Base-by-base conservation (phyloP, 2,329 filamentous ascomycete genomes). In the Cordyceps javanica region DNA sequence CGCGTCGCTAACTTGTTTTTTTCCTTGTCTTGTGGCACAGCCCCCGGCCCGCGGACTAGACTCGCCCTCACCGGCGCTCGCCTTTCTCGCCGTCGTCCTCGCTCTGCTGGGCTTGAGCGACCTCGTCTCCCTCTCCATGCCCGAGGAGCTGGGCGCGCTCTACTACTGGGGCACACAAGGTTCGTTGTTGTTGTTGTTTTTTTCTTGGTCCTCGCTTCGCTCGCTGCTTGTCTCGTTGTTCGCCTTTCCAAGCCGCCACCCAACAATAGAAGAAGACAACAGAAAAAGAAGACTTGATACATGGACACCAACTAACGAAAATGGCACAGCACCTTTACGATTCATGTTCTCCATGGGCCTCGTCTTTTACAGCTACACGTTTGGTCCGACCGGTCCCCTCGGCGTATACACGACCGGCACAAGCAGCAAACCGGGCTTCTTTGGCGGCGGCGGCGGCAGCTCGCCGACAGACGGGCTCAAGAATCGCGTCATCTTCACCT, bases 401-500 rank as follows among this genome's bases (percentile, higher is more conserved):
- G 81, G 76, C 67, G 66, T 66, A 63, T 42, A 61, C 48, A 50
- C 66, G 21, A 63, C 67, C 41, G 55, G 64, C 48, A 14, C 62
- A 60, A 48, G 59, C 61, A 65, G 65, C 54, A 74, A 72, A 58
- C 68, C 71, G 14, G 59, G 66, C 28, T 74, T 75, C 61, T 60
- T 44, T 44, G 45, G 44, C 13, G 62, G 68, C 53, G 70, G 73
- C 34, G 51, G 70, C 50, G 66, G n/a, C n/a, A n/a, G 70, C 67
- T 80, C 72, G 79, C 85, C 73, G 61, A 77, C 83, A 51, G 87
- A 91, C 61, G 81, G 82, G 25, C 72, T 96, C 65, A 91, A 92
- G 75, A 96, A 95, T 69, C 83, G 90, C 52, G 76, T 96, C 41
- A 83, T 96, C 41, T 95, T 97, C 69, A 86, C 88, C 0, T 94